phyloP scores from a whole-genome alignment of 83 land plant species.

The Larix sibirica region DNA sequence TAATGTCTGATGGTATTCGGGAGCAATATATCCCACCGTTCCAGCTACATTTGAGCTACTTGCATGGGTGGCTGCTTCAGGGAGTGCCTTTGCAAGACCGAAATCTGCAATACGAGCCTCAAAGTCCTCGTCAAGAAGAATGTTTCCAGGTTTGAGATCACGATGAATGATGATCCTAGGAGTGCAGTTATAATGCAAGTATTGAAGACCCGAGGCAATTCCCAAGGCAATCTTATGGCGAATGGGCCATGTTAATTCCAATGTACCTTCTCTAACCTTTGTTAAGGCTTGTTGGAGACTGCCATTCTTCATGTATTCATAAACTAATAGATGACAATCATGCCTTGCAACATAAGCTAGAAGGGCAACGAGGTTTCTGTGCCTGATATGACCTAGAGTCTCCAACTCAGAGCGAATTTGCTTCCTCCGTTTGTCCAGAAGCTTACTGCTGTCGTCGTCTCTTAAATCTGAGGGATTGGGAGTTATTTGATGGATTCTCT shows the following conservation, averaged over 20 bases:
- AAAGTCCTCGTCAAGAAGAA: slow-evolving; percentile 68
- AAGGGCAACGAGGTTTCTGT: slow-evolving; percentile 77
- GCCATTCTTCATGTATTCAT: slow-evolving; percentile 90
- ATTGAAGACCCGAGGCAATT: slow-evolving; percentile 70
- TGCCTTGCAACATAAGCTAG: slow-evolving; percentile 60
- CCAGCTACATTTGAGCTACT: slow-evolving; percentile 74
- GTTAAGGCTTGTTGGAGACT: slow-evolving; percentile 55
- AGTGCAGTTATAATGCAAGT: slow-evolving; percentile 63
- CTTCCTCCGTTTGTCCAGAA: slow-evolving; percentile 42
- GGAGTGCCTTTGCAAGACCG: slow-evolving; percentile 75
- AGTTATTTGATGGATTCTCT: slow-evolving; percentile 42
- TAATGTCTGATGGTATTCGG: slow-evolving; percentile 87
- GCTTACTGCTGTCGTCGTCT: slow-evolving; percentile 52
- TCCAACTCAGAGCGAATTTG: slow-evolving; percentile 77
- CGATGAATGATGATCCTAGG: slow-evolving; percentile 84
- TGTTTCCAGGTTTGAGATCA: slow-evolving; percentile 82
- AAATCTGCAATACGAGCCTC: slow-evolving; percentile 83
- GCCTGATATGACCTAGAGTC: slow-evolving; percentile 81
- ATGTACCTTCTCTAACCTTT: slow-evolving; percentile 32
- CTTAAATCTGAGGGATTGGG: slow-evolving; percentile 32
- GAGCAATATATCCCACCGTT: slow-evolving; percentile 89
- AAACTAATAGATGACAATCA: slow-evolving; percentile 68
- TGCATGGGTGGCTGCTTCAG: slow-evolving; percentile 68
- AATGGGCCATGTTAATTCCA: slow-evolving; percentile 60
- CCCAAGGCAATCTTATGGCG: slow-evolving; percentile 59